Conservation (phyloP, 2,329 filamentous ascomycete species). For the Colletotrichum liaoningense region DNA sequence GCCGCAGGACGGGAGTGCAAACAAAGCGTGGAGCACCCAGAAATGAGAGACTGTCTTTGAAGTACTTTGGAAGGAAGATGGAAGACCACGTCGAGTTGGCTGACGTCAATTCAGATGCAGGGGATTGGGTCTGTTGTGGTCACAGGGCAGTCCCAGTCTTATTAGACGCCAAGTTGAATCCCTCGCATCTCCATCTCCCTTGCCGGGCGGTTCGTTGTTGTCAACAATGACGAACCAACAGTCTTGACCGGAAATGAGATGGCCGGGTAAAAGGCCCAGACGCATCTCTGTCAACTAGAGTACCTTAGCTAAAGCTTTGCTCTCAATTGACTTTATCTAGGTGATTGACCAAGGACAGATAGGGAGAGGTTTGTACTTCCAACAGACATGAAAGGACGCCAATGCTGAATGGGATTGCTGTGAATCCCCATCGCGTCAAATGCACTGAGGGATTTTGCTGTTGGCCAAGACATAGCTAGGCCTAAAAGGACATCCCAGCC, state of each 20-base stretch:
- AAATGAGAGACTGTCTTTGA: neutral
- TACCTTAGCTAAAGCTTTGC: neutral
- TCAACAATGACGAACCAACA: neutral
- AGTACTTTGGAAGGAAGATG: neutral
- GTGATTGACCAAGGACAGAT: neutral
- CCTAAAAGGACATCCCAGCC: neutral
- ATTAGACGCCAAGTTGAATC: neutral
- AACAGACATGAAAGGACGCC: neutral
- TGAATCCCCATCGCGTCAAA: neutral
- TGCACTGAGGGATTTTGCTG: neutral
- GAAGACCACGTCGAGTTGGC: neutral
- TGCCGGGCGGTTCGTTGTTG: neutral
- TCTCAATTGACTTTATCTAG: neutral
- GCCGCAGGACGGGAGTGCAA: neutral
- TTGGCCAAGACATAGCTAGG: neutral
- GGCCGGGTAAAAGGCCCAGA: neutral
- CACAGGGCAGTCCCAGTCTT: conserved; percentile 4
- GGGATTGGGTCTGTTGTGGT: neutral
- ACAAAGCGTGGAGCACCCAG: neutral
- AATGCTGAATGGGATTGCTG: neutral
- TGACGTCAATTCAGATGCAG: conserved; percentile 26
- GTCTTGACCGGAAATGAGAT: neutral
- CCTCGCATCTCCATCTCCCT: neutral
- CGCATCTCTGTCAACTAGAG: neutral
- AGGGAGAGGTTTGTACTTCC: neutral